Evolutionary conservation across 2,329 filamentous ascomycete genomes (phyloP), one percentile per base, ranked within the genome.

Genomic region (Sporothrix phasma): DNA sequence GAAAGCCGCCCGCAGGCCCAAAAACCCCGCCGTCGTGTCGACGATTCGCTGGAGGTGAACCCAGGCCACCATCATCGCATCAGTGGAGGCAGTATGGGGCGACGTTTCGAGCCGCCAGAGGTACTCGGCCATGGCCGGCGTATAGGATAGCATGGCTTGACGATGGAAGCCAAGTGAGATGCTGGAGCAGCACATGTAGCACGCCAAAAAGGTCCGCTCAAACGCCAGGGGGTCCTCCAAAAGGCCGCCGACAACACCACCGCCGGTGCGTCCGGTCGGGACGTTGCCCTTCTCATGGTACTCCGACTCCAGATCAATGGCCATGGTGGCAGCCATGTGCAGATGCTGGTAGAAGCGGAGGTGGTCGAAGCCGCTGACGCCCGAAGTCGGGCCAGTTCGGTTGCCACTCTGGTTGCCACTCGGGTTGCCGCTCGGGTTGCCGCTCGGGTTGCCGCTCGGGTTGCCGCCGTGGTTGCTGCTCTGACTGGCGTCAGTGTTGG

Each of bases 341-440:
- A 65, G 41, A 39, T 67, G 64, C 60, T 66, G 62, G 43, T 62
- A 63, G 29, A 64, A 64, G 11, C 65, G 65, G n/a, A 64, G 59
- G 7, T 51, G 34, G 59, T 64, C 65, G 43, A 61, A 64, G 41
- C 17, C 17, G 34, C 26, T 22, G 31, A 34, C 26, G 43, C 11
- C 15, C 24, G 53, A 29, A 37, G 37, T 11, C 6, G 22, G 1
- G 17, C 39, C 7, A 4, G 22, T 46, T 1, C 19, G 15, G 41
- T 10, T 24, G 26, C 8, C 13, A 53, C n/a, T 11, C 3, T n/a
- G 10, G 34, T 37, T 24, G 26, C 8, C 13, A 53, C n/a, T 11
- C 3, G 26, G 10, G 34, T 37, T 31, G 41, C n/a, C n/a, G 34
- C 34, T 37, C 34, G 11, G 34, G 31, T 8, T 31, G 41, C n/a